Base-by-base conservation (phyloP, 1,284 basidiomycete species). In the Ceratobasidium sp. region DNA sequence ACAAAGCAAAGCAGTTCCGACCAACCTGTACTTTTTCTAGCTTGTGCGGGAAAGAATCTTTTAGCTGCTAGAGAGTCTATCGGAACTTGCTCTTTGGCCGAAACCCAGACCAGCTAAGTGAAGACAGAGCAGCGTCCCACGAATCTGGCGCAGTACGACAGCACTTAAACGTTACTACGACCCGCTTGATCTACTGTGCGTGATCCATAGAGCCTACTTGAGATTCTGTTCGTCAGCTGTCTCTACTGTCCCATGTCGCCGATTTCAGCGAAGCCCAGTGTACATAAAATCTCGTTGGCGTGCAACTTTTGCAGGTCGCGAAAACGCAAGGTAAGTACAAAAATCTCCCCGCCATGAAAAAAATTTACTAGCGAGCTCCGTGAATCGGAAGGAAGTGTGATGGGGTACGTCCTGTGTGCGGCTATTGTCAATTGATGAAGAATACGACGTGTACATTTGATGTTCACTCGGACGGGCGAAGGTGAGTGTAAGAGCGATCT, bases 231-330 rank as follows among this genome's bases (percentile, higher is more conserved):
- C 33, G 33, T 33, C 33, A 33, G 33, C 33, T 33, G 33, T 33
- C 33, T 33, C 33, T 33, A 33, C 33, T 33, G 33, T 62, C 33
- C 33, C 33, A 33, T 33, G n/a, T 50, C 48, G 6, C 17, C 48
- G 15, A n/a, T 42, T 15, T 9, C 71, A 42, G 26, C 13, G 28
- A 73, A 52, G 52, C 57, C n/a, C 23, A 44, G 23, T 2, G 33
- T 42, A 5, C 57, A 62, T 59, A 73, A 73, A 38, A 59, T 71
- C 42, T 71, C 69, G 42, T 54, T 71, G n/a, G 69, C 70, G 26
- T 73, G 70, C 33, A 73, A 73, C 46, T 73, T 73, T 38, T 73
- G 70, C 28, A 20, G 70, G 56, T 56, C 70, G 15, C 20, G 70
- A 33, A 73, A 73, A 56, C 70, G 70, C 40, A 73, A 73, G 59